Base-by-base conservation (phyloP, 2,329 filamentous ascomycete genomes). In the Penicillium sp. region DNA sequence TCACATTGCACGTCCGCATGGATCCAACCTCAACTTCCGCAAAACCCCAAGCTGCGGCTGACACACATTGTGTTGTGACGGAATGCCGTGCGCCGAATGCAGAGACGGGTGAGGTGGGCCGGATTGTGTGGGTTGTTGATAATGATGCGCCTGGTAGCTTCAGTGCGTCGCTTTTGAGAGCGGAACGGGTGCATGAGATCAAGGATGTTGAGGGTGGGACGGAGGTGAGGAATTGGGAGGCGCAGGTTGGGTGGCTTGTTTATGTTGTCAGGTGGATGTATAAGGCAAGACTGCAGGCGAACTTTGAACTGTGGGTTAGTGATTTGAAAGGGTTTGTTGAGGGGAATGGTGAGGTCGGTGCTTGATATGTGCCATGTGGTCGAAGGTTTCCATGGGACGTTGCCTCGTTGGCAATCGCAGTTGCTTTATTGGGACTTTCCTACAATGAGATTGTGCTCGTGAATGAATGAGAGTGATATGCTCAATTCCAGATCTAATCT, bases 181-280 rank as follows among this genome's bases (percentile, higher is more conserved):
- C 71, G 27, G 74, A 78, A 56, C 62, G 75, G 10, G 72, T 75
- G n/a, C 75, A 77, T 53, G 75, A 77, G 63, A 63, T 78, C 30
- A 61, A 62, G 16, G 72, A 73, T 48, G 60, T 66, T 6, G 65
- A 65, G 29, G 63, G 41, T 36, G 58, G 59, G 53, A 66, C 57
- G 42, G 61, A 70, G 62, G 59, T 70, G 55, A 60, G 65, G 47
- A 75, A 71, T 50, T 77, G 75, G 75, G 72, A 77, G 60, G 65
- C 64, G 4, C 74, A 77, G 59, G 60, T 56, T 11, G 76, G 75
- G 6, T 62, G 68, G 48, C 35, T 71, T 42, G 73, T 70, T 13
- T 72, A 72, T 61, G 59, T 61, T 31, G 64, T 73, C 13, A 68
- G 66, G 63, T 74, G 71, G 69, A 71, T 74, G 62, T 72, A 70